These are phyloP conservation scores for Sporothrix phasma DNA, from an alignment of 2,329 filamentous ascomycete genomes.

Conservation along the genomic window DNA sequence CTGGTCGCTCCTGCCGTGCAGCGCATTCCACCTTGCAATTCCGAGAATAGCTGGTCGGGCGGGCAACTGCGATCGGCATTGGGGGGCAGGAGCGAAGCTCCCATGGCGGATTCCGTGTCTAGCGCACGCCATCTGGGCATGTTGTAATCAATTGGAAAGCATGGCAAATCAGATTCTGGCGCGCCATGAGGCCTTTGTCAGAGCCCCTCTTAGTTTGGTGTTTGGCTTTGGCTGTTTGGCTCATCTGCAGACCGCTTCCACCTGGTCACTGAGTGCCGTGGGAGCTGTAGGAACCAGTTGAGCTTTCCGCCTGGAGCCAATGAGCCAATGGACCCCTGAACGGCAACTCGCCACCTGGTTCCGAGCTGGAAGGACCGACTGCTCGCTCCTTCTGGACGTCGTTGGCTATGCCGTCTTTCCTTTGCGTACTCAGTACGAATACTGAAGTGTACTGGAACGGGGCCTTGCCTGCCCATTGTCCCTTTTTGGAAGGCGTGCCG, in stretches of 20 bases:
- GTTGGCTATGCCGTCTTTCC: too few species aligned
- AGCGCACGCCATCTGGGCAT: conserved; percentile 12
- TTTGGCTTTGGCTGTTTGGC: neutral
- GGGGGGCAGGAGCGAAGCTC: neutral
- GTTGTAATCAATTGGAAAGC: conserved; percentile 15
- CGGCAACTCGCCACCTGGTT: too few species aligned
- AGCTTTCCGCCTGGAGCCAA: too few species aligned
- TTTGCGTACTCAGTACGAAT: too few species aligned
- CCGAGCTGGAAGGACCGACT: too few species aligned
- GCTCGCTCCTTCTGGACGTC: too few species aligned
- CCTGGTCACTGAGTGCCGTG: neutral
- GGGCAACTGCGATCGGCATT: neutral
- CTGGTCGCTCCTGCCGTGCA: neutral
- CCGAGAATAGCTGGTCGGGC: conserved; percentile 1
- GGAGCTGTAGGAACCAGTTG: neutral
- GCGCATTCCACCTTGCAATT: neutral
- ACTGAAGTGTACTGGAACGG: too few species aligned
- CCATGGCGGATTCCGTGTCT: neutral
- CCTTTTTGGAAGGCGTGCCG: neutral
- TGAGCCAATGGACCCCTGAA: too few species aligned
- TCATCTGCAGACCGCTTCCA: neutral
- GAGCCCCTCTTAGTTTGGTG: neutral
- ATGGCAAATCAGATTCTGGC: neutral
- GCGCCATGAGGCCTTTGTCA: neutral
- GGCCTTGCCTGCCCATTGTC: neutral